phyloP scores from a whole-genome alignment of 148 eudicot species.

The Selenicereus undatus region DNA sequence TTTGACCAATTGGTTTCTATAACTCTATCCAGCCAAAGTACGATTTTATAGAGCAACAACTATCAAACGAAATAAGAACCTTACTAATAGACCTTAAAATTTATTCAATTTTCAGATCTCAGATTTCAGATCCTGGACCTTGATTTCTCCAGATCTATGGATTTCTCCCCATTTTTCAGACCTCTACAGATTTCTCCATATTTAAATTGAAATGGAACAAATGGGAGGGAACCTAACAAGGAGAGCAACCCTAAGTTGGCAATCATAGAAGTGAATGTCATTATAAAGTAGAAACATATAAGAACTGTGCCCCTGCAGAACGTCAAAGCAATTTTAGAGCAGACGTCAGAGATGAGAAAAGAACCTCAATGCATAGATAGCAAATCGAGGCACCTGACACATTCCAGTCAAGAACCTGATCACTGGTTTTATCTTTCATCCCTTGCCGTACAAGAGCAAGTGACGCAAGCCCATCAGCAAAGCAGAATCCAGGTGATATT shows the following conservation, averaged over 20 bases:
- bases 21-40: background rate
- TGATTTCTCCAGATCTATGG: background rate
- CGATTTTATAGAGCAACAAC: background rate
- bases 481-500: conserved; percentile 95
- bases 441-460: conserved; percentile 94
- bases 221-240: background rate
- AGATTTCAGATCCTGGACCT: background rate
- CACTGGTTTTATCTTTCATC: conserved; percentile 75
- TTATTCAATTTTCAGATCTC: too few species aligned
- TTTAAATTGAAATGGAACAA: background rate
- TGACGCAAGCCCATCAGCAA: conserved; percentile 98
- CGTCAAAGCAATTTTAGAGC: background rate
- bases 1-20: background rate
- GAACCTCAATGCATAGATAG: conserved; percentile 86
- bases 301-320: background rate
- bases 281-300: background rate
- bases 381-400: conserved; percentile 88
- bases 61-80: too few species aligned
- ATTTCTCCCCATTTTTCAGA: too few species aligned
- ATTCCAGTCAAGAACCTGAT: conserved; percentile 78
- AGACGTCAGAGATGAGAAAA: conserved; percentile 22
- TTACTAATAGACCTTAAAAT: background rate
- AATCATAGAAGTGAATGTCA: background rate
- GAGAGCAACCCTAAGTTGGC: conserved; percentile 3
- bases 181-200: background rate